Conservation (phyloP, 345 rosid genomes). For the Populus alba region DNA sequence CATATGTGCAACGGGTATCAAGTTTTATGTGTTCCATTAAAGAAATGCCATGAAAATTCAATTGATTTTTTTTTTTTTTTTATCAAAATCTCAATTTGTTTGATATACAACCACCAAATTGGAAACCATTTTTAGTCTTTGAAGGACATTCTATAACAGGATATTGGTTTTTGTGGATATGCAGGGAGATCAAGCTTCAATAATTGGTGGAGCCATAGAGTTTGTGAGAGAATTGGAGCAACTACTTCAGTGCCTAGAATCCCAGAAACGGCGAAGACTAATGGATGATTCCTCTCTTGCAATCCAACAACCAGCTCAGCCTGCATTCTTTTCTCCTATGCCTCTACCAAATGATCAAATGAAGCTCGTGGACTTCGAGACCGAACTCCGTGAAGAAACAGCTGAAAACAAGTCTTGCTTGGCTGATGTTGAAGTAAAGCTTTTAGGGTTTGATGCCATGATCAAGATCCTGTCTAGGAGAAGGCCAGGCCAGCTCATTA, state of each 20-base stretch:
- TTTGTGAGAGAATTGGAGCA: slow-evolving; percentile 93
- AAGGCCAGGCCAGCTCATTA: slow-evolving; percentile 80
- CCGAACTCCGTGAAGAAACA: slow-evolving; percentile 60
- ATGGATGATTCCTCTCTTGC: slow-evolving; percentile 37
- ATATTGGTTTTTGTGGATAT: background rate
- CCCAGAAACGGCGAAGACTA: slow-evolving; percentile 74
- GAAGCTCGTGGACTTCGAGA: slow-evolving; percentile 40
- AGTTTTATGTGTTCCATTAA: background rate
- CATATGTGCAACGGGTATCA: slow-evolving; percentile 86
- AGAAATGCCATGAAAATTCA: background rate
- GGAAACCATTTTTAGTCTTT: background rate
- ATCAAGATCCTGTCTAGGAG: slow-evolving; percentile 89
- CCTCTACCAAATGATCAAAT: slow-evolving; percentile 38
- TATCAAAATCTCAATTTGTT: background rate
- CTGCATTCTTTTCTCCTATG: slow-evolving; percentile 33
- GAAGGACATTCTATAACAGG: background rate
- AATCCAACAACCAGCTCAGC: slow-evolving; percentile 34
- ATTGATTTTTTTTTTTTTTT: too few species aligned
- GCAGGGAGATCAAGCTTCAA: slow-evolving; percentile 96
- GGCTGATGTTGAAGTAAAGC: slow-evolving; percentile 90
- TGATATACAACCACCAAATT: background rate
- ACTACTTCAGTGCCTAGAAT: slow-evolving; percentile 82
- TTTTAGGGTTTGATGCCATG: slow-evolving; percentile 88
- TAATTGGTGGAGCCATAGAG: slow-evolving; percentile 96
- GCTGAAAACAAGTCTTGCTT: slow-evolving; percentile 81